These are phyloP conservation scores for Akebia trifoliata DNA, from an alignment of 164 flowering plant species.

Conservation along the genomic window DNA sequence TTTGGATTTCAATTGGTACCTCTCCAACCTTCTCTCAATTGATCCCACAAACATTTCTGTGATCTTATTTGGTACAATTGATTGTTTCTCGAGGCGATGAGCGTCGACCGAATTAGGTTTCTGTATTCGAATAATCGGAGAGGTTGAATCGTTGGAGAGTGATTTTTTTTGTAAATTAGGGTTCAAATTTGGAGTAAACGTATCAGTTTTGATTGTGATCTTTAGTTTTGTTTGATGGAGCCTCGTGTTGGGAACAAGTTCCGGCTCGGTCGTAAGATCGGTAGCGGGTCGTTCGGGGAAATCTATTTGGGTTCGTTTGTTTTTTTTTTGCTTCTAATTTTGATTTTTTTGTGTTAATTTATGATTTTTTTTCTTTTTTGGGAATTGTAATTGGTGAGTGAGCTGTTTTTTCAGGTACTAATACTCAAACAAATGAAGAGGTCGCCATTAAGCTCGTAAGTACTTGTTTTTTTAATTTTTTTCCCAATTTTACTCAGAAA, in stretches of 20 bases:
- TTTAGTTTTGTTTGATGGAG: constrained; percentile 44
- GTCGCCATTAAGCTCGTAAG: constrained; percentile 91
- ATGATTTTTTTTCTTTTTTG: constrained; percentile 1
- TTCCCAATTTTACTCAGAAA: neutral
- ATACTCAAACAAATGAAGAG: constrained; percentile 83
- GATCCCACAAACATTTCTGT: too few relatives aligned
- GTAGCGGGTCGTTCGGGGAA: constrained; percentile 93
- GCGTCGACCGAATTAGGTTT: neutral
- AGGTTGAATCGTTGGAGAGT: constrained; percentile 7
- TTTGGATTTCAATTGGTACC: too few relatives aligned
- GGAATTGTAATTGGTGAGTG: constrained; percentile 1
- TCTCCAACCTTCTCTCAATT: too few relatives aligned
- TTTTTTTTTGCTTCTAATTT: neutral
- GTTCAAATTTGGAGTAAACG: neutral
- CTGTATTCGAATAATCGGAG: neutral
- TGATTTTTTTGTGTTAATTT: neutral
- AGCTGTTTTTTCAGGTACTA: constrained; percentile 47
- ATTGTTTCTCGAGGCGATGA: constrained; percentile 5
- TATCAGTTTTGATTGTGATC: neutral
- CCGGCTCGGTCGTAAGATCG: constrained; percentile 84
- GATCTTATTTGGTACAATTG: neutral
- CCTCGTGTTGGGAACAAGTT: constrained; percentile 85
- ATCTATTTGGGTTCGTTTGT: constrained; percentile 66
- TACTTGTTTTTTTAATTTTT: constrained; percentile 4
- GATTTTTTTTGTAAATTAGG: neutral